phyloP scores from a whole-genome alignment of 2,329 filamentous ascomycete species.

The Microdochium nivale region DNA sequence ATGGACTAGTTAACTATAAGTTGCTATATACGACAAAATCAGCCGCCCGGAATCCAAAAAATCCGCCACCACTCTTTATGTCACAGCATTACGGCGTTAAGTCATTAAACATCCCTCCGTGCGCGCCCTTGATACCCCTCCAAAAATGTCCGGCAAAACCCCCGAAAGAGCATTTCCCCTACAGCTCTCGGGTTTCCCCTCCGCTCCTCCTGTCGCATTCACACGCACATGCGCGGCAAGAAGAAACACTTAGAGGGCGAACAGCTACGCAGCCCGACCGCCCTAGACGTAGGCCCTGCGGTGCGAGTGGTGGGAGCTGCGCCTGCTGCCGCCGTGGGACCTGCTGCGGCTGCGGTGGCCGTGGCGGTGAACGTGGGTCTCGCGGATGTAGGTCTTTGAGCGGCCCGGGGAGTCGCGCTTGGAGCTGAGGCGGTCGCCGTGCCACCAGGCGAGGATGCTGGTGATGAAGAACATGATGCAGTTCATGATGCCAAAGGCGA shows the following conservation, averaged over 20 bases:
- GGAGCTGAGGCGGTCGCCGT: slow-evolving; percentile 34
- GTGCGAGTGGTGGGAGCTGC: slow-evolving; percentile 26
- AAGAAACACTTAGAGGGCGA: background rate
- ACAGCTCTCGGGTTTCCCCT: background rate
- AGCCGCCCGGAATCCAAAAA: background rate
- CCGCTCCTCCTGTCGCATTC: background rate
- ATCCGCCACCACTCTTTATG: background rate
- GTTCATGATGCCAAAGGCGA: slow-evolving; percentile 87
- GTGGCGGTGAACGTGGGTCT: slow-evolving; percentile 39
- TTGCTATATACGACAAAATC: background rate
- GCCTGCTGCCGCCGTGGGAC: slow-evolving; percentile 26
- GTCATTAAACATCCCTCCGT: background rate
- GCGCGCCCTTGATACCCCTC: no score
- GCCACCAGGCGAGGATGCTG: slow-evolving; percentile 57
- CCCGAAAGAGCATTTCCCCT: no score
- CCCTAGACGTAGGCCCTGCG: slow-evolving; percentile 41
- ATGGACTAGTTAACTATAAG: background rate
- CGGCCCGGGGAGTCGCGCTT: slow-evolving; percentile 14
- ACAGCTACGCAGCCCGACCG: background rate
- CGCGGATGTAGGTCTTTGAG: slow-evolving; percentile 28
- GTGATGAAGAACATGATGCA: slow-evolving; percentile 73
- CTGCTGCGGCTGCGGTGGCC: slow-evolving; percentile 30
- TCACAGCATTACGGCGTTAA: background rate
- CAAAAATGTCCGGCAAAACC: no score
- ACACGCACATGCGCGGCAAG: background rate